These are phyloP conservation scores for Oryza rufipogon DNA, from an alignment of 176 grass and related monocot species.

Conservation along the genomic window DNA sequence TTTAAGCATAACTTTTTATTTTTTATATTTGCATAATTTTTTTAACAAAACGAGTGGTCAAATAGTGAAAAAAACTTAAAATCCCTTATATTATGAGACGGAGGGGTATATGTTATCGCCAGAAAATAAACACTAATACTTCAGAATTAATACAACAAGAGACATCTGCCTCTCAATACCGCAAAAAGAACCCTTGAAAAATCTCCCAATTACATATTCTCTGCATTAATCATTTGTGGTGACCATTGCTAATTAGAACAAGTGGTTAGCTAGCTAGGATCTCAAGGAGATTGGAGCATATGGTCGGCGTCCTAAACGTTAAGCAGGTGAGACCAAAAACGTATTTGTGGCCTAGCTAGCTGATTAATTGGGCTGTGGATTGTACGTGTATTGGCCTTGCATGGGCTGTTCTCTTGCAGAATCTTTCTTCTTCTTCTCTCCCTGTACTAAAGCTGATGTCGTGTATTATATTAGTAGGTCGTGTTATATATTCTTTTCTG, in stretches of 20 bases:
- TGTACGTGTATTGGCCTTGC: background rate
- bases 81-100: too few relatives aligned
- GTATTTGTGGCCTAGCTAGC: background rate
- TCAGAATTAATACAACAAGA: too few relatives aligned
- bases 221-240: background rate
- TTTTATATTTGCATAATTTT: too few relatives aligned
- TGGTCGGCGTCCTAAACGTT: conserved; percentile 36
- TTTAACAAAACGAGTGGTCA: too few relatives aligned
- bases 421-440: background rate
- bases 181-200: too few relatives aligned
- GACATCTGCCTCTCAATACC: too few relatives aligned
- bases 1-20: too few relatives aligned
- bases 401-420: background rate
- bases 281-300: conserved; percentile 8
- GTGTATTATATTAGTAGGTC: background rate
- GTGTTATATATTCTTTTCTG: conserved; percentile 39
- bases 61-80: too few relatives aligned
- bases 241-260: background rate
- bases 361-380: background rate
- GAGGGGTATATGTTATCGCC: too few relatives aligned
- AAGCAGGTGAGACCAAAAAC: conserved; percentile 35
- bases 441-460: conserved; percentile 24
- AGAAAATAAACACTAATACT: too few relatives aligned
- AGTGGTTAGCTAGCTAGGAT: background rate
- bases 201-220: too few relatives aligned